These are phyloP conservation scores for Pseudocercospora eumusae DNA, from an alignment of 2,329 filamentous ascomycete species.

Conservation along the genomic window DNA sequence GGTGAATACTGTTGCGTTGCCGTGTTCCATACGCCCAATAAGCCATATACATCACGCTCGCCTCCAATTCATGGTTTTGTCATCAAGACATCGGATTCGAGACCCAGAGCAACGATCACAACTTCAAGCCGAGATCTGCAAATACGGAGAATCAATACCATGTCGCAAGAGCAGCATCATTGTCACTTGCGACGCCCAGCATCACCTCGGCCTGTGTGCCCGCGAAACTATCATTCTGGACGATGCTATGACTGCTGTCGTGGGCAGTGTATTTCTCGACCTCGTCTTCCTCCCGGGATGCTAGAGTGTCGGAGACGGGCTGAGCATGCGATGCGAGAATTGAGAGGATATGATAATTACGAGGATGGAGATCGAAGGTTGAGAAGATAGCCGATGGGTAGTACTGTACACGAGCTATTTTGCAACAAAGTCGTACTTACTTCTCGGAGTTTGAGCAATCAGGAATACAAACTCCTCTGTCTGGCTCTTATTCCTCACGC, in stretches of 20 bases:
- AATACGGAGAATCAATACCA: not conserved
- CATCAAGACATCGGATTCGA: not conserved
- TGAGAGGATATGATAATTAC: no score
- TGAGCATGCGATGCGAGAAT: no score
- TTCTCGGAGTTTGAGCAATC: conserved; percentile 23
- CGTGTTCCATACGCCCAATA: not conserved
- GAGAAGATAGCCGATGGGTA: no score
- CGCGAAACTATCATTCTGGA: not conserved
- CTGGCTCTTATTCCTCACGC: conserved; percentile 20
- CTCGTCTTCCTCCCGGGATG: no score
- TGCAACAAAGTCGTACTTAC: conserved; percentile 21
- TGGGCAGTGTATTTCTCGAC: not conserved
- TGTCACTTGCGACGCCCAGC: not conserved
- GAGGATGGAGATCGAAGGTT: no score
- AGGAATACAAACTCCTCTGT: conserved; percentile 21
- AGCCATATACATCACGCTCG: not conserved
- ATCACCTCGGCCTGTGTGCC: not conserved
- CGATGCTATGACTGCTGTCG: not conserved
- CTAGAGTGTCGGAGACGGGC: no score
- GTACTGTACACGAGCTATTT: not conserved
- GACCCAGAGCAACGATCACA: not conserved
- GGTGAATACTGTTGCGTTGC: not conserved
- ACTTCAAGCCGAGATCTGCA: not conserved
- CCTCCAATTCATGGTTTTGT: not conserved
- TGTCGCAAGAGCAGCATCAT: not conserved